Evolutionary conservation across 2,329 filamentous ascomycete species (phyloP), one percentile per base, ranked within the genome.

Genomic region (Sarocladium kiliense): DNA sequence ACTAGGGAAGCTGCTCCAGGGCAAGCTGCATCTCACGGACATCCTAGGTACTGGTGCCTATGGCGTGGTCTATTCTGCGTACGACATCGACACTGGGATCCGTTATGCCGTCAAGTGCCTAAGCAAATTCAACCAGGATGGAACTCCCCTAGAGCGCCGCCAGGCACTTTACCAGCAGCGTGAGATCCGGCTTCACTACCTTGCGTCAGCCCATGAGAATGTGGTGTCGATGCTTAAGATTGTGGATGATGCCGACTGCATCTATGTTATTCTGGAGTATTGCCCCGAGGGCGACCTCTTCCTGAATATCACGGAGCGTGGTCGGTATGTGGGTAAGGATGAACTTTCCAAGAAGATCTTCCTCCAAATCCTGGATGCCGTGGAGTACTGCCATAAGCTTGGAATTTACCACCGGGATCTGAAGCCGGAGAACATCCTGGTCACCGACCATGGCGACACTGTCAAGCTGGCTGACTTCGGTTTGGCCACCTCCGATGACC

Each of bases 401-500:
- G 91, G 92, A 66, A 96, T 99, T 69, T 99, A 96, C 79, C 94
- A 99, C 74, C 82, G 94, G 73, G 94, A 99, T 71, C 79, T 99
- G 59, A 99, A 99, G 80, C 94, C 94, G 57, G 94, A 99, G 78
- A 99, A 99, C 73, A 91, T 99, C 62, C 77, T 99, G 67, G 93
- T 99, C 56, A 88, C 89, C 64, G 88, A 96, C 75, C 79, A 86
- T 60, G 93, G 93, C 61, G 84, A 87, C 74, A 94, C 91, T 34
- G 90, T 96, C 67, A 96, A 97, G 77, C 82, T 99, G 61, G 94
- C 93, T 62, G 94, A 99, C 74, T 99, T 99, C 79, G 94, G 94
- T 68, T 83, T 99, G 55, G 94, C 94, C 57, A 97, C 91, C 23
- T 86, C 85, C 57, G 89, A 93, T 61, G 80, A 85, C 61, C 79